A percentile compares a stretch with the other conserved stretches of the same genome.
phyloP scores from a whole-genome alignment of 169 alveolate genomes.

The Plasmodium gonderi region DNA sequence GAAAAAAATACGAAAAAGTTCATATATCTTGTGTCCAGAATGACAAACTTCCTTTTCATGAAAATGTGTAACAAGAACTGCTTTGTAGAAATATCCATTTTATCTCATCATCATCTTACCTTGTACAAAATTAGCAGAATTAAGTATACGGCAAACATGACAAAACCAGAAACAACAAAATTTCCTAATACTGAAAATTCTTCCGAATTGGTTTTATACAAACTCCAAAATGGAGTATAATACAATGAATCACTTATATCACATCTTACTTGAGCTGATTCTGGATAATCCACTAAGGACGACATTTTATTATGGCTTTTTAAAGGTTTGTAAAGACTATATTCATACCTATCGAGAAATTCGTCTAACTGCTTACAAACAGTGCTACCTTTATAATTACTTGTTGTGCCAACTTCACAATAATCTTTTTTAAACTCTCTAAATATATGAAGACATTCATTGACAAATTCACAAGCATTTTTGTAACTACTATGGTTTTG shows the following conservation, averaged over 20 bases:
- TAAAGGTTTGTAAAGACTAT: background rate
- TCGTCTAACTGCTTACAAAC: background rate
- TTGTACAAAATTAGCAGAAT: background rate
- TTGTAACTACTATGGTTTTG: background rate
- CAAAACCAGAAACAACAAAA: background rate
- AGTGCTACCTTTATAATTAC: background rate
- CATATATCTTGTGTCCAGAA: too few species aligned
- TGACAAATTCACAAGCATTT: background rate
- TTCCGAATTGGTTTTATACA: background rate
- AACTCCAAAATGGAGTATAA: background rate
- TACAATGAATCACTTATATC: background rate
- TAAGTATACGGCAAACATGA: background rate
- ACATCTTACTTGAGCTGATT: background rate
- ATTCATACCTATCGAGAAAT: background rate
- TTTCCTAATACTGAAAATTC: background rate
- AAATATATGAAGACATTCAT: background rate
- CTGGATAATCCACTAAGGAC: background rate
- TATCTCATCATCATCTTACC: background rate
- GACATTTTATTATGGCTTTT: background rate
- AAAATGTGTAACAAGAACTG: background rate
- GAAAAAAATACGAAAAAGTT: too few species aligned
- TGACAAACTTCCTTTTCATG: too few species aligned
- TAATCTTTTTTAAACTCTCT: background rate
- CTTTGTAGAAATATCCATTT: background rate
- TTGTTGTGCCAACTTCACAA: background rate